Conservation (phyloP, 1,284 basidiomycete species). For the Sparassis latifolia region DNA sequence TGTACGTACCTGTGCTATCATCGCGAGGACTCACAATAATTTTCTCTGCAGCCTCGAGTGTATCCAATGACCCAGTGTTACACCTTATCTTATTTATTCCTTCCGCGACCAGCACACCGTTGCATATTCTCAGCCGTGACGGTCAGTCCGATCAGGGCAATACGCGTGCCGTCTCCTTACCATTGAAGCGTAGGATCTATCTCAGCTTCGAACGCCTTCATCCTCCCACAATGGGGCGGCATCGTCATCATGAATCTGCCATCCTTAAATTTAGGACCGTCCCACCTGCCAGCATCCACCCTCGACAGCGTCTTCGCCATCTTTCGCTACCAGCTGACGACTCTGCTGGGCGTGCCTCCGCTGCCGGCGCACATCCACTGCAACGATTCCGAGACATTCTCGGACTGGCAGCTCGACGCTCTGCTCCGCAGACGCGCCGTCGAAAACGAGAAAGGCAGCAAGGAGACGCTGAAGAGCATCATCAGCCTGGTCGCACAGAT, state of each 20-base stretch:
- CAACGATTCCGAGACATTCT: slow-evolving; percentile 29
- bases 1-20: slow-evolving; percentile 41
- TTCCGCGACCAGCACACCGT: slow-evolving; percentile 57
- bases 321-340: slow-evolving; percentile 72
- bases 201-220: slow-evolving; percentile 58
- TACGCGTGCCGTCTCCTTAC: background rate
- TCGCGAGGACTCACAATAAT: background rate
- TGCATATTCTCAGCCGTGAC: slow-evolving; percentile 57
- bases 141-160: slow-evolving; percentile 31
- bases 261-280: slow-evolving; percentile 26
- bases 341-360: slow-evolving; percentile 72
- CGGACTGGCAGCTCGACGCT: slow-evolving; percentile 76
- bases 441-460: slow-evolving; percentile 64
- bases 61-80: slow-evolving; percentile 86
- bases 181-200: background rate
- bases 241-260: slow-evolving; percentile 73
- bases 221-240: slow-evolving; percentile 94
- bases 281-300: slow-evolving; percentile 34
- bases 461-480: slow-evolving; percentile 77
- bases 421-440: slow-evolving; percentile 65
- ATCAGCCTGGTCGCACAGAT: slow-evolving; percentile 79
- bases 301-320: slow-evolving; percentile 59
- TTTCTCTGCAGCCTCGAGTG: slow-evolving; percentile 55
- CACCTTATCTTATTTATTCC: slow-evolving; percentile 93
- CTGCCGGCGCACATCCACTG: slow-evolving; percentile 42